Base-by-base conservation (phyloP, 768 basidiomycete species). In the Hirschioporus abietinus region DNA sequence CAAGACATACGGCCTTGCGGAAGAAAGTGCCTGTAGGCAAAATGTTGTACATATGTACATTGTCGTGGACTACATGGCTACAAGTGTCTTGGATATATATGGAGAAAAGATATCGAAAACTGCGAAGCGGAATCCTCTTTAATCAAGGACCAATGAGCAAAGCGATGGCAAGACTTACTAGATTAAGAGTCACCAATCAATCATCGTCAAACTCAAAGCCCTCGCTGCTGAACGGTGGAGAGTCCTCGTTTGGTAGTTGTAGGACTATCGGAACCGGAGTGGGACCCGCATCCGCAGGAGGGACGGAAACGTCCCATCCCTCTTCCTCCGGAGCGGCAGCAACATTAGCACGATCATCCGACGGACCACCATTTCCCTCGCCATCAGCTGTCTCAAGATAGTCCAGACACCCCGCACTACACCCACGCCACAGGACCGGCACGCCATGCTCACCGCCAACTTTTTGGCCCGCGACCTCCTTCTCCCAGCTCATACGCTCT, bases 361-460 rank as follows among this genome's bases (percentile, higher is more conserved):
- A 24, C 60, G 42, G 42, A 61, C 23, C 18, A 12, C 5, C 9
- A 59, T 60, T 24, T n/a, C 64, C 36, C 23, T 58, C 35, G 23
- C 27, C 57, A 17, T 68, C 60, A 61, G 23, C 17, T 24, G 17
- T 3, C 7, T 80, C 82, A 70, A 92, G 74, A 71, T 88, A 91
- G 35, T 81, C 81, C 65, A 93, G 72, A 73, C 91, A 92, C 0
- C 86, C 86, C 63, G 66, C 70, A n/a, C 76, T 72, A 74, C 91
- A 93, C 0, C 91, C 90, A 30, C 88, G 77, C 90, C 91, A 92
- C 64, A 79, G 74, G 34, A 92, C 68, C 24, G 89, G 87, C 6
- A 88, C 87, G 17, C 60, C 25, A 23, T 34, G 25, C 15, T 72
- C 69, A 8, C 81, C 85, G 23, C 86, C 84, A 0, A 88, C 77